phyloP scores from a whole-genome alignment of 75 land plant genomes.

The Pseudotsuga menziesii region DNA sequence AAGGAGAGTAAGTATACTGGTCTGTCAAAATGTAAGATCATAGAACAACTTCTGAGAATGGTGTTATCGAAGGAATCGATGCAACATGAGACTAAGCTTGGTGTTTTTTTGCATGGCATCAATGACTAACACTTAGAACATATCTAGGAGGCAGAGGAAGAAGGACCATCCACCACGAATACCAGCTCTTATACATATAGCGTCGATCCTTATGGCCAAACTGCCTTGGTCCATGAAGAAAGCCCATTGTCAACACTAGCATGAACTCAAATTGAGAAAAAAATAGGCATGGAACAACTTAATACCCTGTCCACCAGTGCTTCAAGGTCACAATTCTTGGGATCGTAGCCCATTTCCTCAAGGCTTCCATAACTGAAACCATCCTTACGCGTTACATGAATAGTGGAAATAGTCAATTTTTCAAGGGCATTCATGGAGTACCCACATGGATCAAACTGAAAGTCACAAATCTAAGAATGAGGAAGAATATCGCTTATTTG shows the following conservation, averaged over 20 bases:
- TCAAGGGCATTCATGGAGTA: constrained; percentile 80
- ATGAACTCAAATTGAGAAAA: constrained; percentile 51
- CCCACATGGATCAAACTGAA: constrained; percentile 86
- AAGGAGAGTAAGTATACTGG: too few relatives aligned
- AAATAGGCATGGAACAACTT: constrained; percentile 44
- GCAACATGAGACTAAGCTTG: too few relatives aligned
- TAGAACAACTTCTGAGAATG: too few relatives aligned
- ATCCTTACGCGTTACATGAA: constrained; percentile 86
- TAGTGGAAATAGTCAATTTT: constrained; percentile 52
- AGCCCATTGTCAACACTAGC: constrained; percentile 16
- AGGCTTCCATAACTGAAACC: constrained; percentile 89
- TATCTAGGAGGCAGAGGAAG: too few relatives aligned
- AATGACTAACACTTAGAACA: too few relatives aligned
- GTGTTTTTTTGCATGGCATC: too few relatives aligned
- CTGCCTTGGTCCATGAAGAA: constrained; percentile 13
- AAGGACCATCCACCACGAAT: too few relatives aligned
- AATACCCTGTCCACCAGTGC: constrained; percentile 55
- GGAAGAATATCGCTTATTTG: constrained; percentile 61
- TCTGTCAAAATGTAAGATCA: too few relatives aligned
- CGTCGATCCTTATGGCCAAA: constrained; percentile 20
- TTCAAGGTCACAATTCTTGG: constrained; percentile 19
- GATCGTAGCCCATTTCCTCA: constrained; percentile 63
- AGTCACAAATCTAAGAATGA: constrained; percentile 63
- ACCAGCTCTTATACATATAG: too few relatives aligned
- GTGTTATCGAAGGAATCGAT: too few relatives aligned